phyloP scores from a whole-genome alignment of 768 basidiomycete genomes.

The Pisolithus tinctorius region DNA sequence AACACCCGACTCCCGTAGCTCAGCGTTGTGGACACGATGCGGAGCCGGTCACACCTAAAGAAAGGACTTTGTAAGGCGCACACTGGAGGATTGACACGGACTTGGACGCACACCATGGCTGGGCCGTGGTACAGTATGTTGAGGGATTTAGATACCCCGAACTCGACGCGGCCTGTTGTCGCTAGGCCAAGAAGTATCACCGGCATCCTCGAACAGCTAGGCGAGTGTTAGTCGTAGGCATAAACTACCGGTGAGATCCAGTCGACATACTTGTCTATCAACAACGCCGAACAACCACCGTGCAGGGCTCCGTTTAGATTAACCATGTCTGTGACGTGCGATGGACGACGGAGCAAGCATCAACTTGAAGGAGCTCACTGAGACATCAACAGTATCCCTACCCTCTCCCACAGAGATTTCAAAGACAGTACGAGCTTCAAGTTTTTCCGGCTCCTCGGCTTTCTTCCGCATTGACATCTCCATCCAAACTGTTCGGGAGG shows the following conservation, averaged over 20 bases:
- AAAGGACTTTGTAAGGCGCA: background rate
- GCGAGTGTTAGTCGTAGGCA: background rate
- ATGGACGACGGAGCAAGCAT: background rate
- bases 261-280: conserved; percentile 44
- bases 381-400: conserved; percentile 12
- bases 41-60: conserved; percentile 41
- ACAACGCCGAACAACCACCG: conserved; percentile 48
- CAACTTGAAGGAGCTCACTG: background rate
- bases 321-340: conserved; percentile 41
- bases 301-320: conserved; percentile 44
- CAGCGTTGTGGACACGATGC: conserved; percentile 47
- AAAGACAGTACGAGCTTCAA: conserved; percentile 40
- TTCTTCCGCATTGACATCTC: conserved; percentile 40
- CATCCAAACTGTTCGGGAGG: conserved; percentile 25
- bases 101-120: conserved; percentile 33
- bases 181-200: too few relatives aligned
- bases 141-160: conserved; percentile 44
- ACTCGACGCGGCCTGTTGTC: conserved; percentile 1
- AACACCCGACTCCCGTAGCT: conserved; percentile 40
- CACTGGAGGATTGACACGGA: background rate
- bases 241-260: background rate
- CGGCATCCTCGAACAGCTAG: background rate
- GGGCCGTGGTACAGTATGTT: conserved; percentile 52
- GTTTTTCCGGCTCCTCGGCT: conserved; percentile 36
- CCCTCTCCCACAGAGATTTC: conserved; percentile 40